A percentile compares a stretch with the other conserved stretches of the same genome.
phyloP scores from a whole-genome alignment of 179 eudicot species.

The Gypsophila paniculata region DNA sequence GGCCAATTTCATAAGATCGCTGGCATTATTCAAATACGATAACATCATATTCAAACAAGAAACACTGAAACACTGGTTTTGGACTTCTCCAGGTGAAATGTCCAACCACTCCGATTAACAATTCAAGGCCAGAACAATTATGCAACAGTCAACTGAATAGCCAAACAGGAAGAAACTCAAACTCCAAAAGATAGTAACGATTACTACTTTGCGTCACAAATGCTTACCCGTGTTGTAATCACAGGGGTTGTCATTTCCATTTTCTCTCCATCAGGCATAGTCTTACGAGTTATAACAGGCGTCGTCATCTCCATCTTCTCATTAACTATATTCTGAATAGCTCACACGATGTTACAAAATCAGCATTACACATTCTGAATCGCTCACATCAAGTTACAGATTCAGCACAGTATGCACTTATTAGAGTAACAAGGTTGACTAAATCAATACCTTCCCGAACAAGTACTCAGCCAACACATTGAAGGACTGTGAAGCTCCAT shows the following conservation, averaged over 20 bases:
- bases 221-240: constrained; percentile 55
- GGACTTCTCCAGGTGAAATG: not conserved
- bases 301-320: constrained; percentile 97
- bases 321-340: constrained; percentile 53
- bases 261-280: constrained; percentile 59
- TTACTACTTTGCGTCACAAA: not conserved
- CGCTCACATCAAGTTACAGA: not conserved
- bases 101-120: not conserved
- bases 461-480: constrained; percentile 80
- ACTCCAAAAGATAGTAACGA: constrained; percentile 10
- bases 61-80: too few relatives aligned
- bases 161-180: constrained; percentile 1
- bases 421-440: not conserved
- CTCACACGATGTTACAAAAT: constrained; percentile 13
- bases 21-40: not conserved
- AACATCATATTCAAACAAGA: not conserved
- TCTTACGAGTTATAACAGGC: constrained; percentile 74
- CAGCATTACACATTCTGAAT: not conserved
- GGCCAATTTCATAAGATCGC: constrained; percentile 5
- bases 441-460: constrained; percentile 87
- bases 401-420: not conserved
- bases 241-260: constrained; percentile 99
- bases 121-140: not conserved
- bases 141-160: not conserved
- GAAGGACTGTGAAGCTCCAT: constrained; percentile 86